phyloP scores from a whole-genome alignment of 768 basidiomycete species.

The Rhizopogon vesiculosus region DNA sequence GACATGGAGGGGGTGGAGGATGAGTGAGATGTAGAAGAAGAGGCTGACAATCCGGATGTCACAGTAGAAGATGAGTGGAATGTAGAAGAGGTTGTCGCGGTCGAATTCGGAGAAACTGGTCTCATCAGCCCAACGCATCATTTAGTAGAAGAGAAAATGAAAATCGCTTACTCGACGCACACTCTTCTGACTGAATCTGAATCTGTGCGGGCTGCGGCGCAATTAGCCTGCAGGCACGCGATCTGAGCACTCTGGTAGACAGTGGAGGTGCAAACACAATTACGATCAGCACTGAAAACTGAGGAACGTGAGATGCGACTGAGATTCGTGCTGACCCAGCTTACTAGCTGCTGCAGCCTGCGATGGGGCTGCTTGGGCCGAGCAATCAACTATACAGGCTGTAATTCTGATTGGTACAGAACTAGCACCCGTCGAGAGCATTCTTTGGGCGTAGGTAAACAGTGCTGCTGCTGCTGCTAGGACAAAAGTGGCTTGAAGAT shows the following conservation, averaged over 20 bases:
- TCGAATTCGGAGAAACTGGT: background rate
- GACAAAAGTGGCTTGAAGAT: constrained; percentile 9
- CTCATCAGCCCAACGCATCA: background rate
- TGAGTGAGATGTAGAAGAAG: background rate
- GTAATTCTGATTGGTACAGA: background rate
- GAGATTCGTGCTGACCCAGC: background rate
- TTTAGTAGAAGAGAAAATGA: background rate
- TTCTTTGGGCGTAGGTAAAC: constrained; percentile 16
- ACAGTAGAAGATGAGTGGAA: no score
- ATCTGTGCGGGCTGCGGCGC: constrained; percentile 24
- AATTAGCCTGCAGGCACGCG: constrained; percentile 30
- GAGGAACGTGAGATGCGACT: background rate
- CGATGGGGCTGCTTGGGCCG: background rate
- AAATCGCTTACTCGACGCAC: constrained; percentile 16
- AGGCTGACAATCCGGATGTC: background rate
- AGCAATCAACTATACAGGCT: constrained; percentile 9
- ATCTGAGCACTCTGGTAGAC: constrained; percentile 31
- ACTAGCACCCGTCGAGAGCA: background rate
- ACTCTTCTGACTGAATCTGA: constrained; percentile 31
- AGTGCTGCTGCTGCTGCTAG: constrained; percentile 12
- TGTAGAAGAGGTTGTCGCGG: background rate
- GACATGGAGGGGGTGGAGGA: background rate
- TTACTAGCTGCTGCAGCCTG: constrained; percentile 12
- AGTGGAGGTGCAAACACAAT: constrained; percentile 34
- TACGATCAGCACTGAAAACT: constrained; percentile 28